These are phyloP conservation scores for Dispira simplex DNA, from an alignment of 192 early-diverging fungal species.

Conservation along the genomic window DNA sequence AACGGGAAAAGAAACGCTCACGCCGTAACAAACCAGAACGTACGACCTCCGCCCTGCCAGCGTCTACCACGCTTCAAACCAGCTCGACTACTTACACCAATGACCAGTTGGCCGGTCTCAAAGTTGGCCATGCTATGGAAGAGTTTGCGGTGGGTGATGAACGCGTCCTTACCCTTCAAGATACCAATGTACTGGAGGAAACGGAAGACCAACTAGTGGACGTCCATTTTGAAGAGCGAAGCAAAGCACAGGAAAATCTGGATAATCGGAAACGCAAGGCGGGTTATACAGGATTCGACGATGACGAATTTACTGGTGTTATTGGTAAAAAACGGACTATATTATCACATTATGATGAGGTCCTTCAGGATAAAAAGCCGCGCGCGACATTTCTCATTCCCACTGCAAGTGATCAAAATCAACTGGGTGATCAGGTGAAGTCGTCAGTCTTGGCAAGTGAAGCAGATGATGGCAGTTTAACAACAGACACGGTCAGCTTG, in stretches of 20 bases:
- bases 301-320: slow-evolving; percentile 40
- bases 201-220: slow-evolving; percentile 62
- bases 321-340: slow-evolving; percentile 37
- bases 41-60: slow-evolving; percentile 17
- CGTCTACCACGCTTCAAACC: slow-evolving; percentile 14
- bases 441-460: too few species aligned
- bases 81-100: slow-evolving; percentile 15
- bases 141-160: slow-evolving; percentile 56
- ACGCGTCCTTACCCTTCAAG: slow-evolving; percentile 75
- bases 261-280: slow-evolving; percentile 56
- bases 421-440: too few species aligned
- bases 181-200: slow-evolving; percentile 51
- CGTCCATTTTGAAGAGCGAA: slow-evolving; percentile 44
- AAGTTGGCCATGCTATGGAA: slow-evolving; percentile 52
- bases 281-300: slow-evolving; percentile 57
- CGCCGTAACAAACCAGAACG: slow-evolving; percentile 24
- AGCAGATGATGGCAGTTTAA: too few species aligned
- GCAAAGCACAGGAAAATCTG: slow-evolving; percentile 48
- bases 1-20: slow-evolving; percentile 28
- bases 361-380: slow-evolving; percentile 26
- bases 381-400: too few species aligned
- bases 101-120: slow-evolving; percentile 50
- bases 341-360: slow-evolving; percentile 70
- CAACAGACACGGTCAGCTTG: too few species aligned
- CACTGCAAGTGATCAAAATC: too few species aligned